Evolutionary conservation across 2,329 filamentous ascomycete genomes (phyloP), one percentile per base, ranked within the genome.

Genomic region (Diaporthe destruens): DNA sequence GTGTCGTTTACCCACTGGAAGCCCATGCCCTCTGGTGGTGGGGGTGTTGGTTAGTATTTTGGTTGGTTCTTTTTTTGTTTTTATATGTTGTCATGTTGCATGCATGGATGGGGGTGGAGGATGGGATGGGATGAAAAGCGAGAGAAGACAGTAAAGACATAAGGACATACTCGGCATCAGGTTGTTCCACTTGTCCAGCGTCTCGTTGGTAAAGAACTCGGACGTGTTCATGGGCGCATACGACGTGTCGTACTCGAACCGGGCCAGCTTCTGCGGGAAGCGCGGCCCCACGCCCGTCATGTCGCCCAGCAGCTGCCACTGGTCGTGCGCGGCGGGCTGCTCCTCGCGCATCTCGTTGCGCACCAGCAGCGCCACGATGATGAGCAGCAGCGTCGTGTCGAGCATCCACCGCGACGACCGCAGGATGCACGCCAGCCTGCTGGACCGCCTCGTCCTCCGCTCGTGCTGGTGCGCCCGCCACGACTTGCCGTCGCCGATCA

Each of bases 401-500:
- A 85, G 75, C 49, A 82, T 76, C 81, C 82, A 84, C 71, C 81
- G 78, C 39, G 76, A 78, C 29, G 80, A 80, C 66, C 78, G 79
- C 54, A 82, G 72, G n/a, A 80, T 71, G 68, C 71, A 75, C 65
- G 73, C 73, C 14, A 74, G 76, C 68, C 73, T 77, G 39, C 73
- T 77, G 39, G 76, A 77, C 61, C 73, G 75, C 49, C 74, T 75
- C 9, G 69, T 72, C 51, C 73, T 74, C 39, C 11, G 57, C 32
- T 57, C 54, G 39, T 78, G 74, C 66, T 80, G 76, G 55, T 78
- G 75, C 51, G 79, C 76, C 42, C 79, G 77, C 78, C 80, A 80
- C 53, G 79, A 77, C 76, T 83, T 82, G 71, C 80, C 80, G 34
- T 82, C 81, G 67, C 80, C 81, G 77, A 84, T 82, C 65, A 85